Conservation (phyloP, 2,329 filamentous ascomycete species). For the Fusarium caatingaense region DNA sequence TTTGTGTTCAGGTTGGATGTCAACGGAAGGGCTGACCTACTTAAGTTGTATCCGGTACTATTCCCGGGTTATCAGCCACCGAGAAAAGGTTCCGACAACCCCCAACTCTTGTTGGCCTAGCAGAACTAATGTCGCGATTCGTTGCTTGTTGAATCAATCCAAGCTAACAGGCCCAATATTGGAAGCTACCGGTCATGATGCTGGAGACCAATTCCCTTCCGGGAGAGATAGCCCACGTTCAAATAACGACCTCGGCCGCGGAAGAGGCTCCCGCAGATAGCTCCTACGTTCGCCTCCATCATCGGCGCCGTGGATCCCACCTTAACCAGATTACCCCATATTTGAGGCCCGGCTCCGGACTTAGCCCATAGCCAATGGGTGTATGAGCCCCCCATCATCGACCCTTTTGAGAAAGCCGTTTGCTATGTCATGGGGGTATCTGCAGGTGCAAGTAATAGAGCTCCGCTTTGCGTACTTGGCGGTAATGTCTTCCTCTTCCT, state of each 20-base stretch:
- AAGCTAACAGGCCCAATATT: constrained; percentile 24
- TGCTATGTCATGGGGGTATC: constrained; percentile 36
- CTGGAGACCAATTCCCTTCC: constrained; percentile 4
- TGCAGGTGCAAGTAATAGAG: constrained; percentile 18
- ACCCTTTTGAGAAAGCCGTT: constrained; percentile 14
- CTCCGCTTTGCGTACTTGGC: constrained; percentile 23
- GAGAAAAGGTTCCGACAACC: constrained; percentile 9
- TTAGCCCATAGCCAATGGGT: constrained; percentile 28
- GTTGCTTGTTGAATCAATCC: constrained; percentile 14
- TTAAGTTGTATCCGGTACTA: constrained; percentile 18
- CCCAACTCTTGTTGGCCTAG: constrained; percentile 22
- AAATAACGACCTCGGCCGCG: constrained; percentile 16
- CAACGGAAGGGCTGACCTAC: constrained; percentile 10
- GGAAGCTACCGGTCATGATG: constrained; percentile 18
- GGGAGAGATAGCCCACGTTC: constrained; percentile 27
- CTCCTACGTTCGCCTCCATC: constrained; percentile 28
- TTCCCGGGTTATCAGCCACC: constrained; percentile 27
- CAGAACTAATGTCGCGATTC: constrained; percentile 24
- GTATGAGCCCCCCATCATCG: constrained; percentile 15
- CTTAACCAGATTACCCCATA: constrained; percentile 29
- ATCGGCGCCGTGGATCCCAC: constrained; percentile 32
- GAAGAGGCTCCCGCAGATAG: constrained; percentile 21
- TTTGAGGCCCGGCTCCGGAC: constrained; percentile 44
- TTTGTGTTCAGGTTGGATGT: constrained; percentile 18
- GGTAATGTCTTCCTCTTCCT: constrained; percentile 6